Base-by-base conservation (phyloP, 179 eudicot genomes). In the Beta macrorhiza region DNA sequence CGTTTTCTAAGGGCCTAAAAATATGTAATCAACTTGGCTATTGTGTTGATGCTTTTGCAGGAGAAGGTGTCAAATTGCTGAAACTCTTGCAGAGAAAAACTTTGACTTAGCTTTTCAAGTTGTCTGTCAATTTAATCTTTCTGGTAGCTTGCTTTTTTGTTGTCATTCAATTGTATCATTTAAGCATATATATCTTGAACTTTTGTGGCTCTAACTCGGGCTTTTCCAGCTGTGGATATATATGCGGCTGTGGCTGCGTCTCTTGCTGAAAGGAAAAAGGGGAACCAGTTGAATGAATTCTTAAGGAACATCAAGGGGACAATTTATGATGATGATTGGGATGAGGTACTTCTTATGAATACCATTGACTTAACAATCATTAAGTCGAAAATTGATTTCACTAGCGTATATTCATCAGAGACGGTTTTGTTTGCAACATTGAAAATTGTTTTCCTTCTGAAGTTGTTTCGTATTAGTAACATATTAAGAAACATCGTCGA, bases 161-260 rank as follows among this genome's bases (percentile, higher is more conserved):
- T 76, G 17, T 29, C 74, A n/a, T 67, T 57, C 44, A 70, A 1
- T 32, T 74, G 2, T 82, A 61, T 68, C 25, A 14, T 55, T 67
- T 53, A 44, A 70, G 58, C 76, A 29, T 73, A 52, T 55, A 76
- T 37, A 37, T 37, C 2, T 1, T 37, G 42, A 37, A 37, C 42
- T 82, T 59, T 47, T 72, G 76, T 84, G 82, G 42, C 78, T 79
- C 67, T 74, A 58, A 71, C 73, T 74, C 47, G 44, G 81, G 29
- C 45, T 37, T 65, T 78, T 85, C 72, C 92, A 96, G 99, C 96
- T 84, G 97, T 96, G 83, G 97, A 96, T 82, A 96, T 96, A 80
- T 96, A 96, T 89, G 99, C 99, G 84, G 99, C 97, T 74, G 97
- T 96, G 85, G 97, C 99, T 62, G 92, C 99, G 80, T 96, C 99